Evolutionary conservation across 805 yeast genomes (phyloP), one percentile per base, ranked within the genome.

Genomic region (Yarrowia hollandica): DNA sequence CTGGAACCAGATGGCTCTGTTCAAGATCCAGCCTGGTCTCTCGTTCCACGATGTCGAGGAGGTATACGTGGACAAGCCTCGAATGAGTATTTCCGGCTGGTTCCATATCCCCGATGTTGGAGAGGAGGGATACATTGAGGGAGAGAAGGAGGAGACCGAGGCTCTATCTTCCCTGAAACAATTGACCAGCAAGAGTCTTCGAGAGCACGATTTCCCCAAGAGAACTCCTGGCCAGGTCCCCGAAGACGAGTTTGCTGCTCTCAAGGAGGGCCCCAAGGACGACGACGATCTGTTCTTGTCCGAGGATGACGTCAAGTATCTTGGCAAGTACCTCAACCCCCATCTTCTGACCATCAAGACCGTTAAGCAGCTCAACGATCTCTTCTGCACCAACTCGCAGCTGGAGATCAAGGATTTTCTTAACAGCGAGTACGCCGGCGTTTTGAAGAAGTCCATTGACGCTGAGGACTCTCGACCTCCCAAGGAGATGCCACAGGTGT

Each of bases 41-140:
- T 88, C 96, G 1, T 94, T 94, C 79, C 99, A 94, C 71, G 99
- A 95, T 67, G 99, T 94, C 11, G 98, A 95, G 73, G 99, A 94
- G 71, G 99, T 95, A 1, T 80, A 85, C 62, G 96, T 85, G 1
- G 96, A 91, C 68, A 88, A 86, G 68, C 96, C 90, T 63, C 79
- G 99, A 68, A 75, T 94, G 31, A 88, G 96, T 0, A 89, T 94
- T 62, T 97, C 94, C 68, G 99, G 99, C 0, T 95, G 99, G 99
- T 95, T 92, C 69, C 99, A 94, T 71, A 88, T 91, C 56, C 99
- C 99, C 3, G 98, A 94, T 70, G 75, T 75, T 10, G 97, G 96
- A 9, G 99, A 94, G 72, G 83, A 81, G 30, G 98, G 97, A 0
- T 92, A 72, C 67, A 79, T 83, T 16, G 82, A 82, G 33, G 96